Conservation (phyloP, 2,329 filamentous ascomycete species). For the Aspergillus sp. region DNA sequence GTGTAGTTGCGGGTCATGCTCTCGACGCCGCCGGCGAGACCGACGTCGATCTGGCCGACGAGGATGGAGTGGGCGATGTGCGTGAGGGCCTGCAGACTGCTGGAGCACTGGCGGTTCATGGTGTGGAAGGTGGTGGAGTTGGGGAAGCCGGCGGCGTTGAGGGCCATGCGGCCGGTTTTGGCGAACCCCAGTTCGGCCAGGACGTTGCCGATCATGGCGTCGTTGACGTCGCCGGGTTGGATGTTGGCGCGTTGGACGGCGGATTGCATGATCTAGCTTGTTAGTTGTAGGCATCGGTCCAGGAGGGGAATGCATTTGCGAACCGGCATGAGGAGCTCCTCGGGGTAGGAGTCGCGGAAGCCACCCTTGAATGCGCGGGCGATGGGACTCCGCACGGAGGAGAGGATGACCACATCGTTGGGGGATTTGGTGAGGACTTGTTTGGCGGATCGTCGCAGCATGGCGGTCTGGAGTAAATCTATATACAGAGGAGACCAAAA, state of each 20-base stretch:
- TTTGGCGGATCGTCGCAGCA: background rate
- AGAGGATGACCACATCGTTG: conserved; percentile 91
- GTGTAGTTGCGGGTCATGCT: conserved; percentile 62
- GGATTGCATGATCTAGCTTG: conserved; percentile 22
- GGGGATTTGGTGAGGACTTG: conserved; percentile 63
- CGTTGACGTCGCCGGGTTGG: conserved; percentile 75
- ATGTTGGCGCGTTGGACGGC: conserved; percentile 47
- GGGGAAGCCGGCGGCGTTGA: conserved; percentile 85
- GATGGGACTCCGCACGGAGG: conserved; percentile 81
- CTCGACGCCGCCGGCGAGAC: conserved; percentile 85
- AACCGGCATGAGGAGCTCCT: conserved; percentile 26
- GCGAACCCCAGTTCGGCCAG: conserved; percentile 69
- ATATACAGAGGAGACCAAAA: no score
- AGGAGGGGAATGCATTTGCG: background rate
- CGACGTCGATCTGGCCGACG: conserved; percentile 74
- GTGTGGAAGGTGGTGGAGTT: conserved; percentile 77
- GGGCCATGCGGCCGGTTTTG: conserved; percentile 83
- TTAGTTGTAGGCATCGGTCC: no score
- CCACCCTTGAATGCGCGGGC: conserved; percentile 84
- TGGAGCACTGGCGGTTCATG: conserved; percentile 92
- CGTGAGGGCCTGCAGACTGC: conserved; percentile 86
- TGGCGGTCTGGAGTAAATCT: no score
- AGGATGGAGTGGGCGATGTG: conserved; percentile 85
- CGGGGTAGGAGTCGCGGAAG: conserved; percentile 67
- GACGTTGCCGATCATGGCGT: conserved; percentile 74